A percentile compares a stretch with the other conserved stretches of the same genome.
These are phyloP conservation scores for Ogataea nakhonphanomensis DNA, from an alignment of 805 yeast genomes.

Conservation along the genomic window DNA sequence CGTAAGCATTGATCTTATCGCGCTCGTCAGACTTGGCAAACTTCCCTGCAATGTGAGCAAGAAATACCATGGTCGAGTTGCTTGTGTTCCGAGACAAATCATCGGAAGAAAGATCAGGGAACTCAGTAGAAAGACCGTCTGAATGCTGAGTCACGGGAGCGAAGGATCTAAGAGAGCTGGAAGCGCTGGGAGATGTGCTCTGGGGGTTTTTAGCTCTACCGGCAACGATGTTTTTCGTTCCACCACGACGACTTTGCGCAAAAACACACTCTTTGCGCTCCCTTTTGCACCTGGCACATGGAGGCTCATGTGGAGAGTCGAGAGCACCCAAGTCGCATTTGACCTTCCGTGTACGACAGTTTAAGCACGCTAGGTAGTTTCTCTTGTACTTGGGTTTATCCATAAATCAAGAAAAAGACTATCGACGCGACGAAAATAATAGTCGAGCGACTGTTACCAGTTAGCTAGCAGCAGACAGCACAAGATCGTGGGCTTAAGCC, in stretches of 20 bases:
- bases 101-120: neutral
- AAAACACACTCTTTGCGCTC: constrained; percentile 76
- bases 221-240: constrained; percentile 35
- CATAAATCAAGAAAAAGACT: constrained; percentile 5
- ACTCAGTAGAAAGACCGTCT: no score
- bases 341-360: constrained; percentile 80
- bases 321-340: constrained; percentile 82
- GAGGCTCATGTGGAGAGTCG: constrained; percentile 69
- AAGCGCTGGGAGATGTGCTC: neutral
- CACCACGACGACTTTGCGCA: constrained; percentile 56
- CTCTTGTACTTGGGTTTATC: constrained; percentile 44
- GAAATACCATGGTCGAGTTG: constrained; percentile 57
- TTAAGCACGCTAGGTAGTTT: constrained; percentile 78
- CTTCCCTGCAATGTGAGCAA: constrained; percentile 78
- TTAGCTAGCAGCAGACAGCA: neutral
- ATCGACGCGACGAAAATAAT: constrained; percentile 11
- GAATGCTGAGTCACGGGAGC: no score
- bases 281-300: constrained; percentile 80
- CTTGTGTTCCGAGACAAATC: constrained; percentile 11
- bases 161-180: neutral
- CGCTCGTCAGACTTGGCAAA: constrained; percentile 67
- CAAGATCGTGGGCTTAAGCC: no score
- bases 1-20: constrained; percentile 54
- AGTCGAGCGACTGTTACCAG: neutral
- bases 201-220: constrained; percentile 26